Evolutionary conservation across 495 filamentous ascomycete genomes (phyloP), one percentile per base, ranked within the genome.

Genomic region (Amorphotheca resinae): DNA sequence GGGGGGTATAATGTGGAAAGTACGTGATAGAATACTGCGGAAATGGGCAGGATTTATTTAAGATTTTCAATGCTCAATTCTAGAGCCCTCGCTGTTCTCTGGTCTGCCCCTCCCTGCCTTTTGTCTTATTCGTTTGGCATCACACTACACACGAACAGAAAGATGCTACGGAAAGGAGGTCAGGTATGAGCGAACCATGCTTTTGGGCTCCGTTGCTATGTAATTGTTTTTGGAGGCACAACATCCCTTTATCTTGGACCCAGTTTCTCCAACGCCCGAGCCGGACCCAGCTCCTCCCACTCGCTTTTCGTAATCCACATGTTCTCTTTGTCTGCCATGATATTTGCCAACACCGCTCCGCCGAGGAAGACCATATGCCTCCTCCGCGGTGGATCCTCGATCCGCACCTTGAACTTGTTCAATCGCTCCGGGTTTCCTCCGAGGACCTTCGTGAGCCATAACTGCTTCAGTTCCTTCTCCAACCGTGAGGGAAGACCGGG

Each of bases 291-390:
- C 67, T 98, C 91, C 56, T 87, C 69, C 93, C 93, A 98, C 64
- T 98, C 93, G 56, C 82, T 71, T 68, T 94, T 94, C 38, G 81
- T 79, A 41, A 98, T 89, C 91, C 91, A 98, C 91, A 98, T 98
- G 59, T 82, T 80, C 55, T 95, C 84, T 64, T 94, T 94, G 61
- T 96, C 87, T 38, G 91, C 87, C 80, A 98, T 96, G 66, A 98
- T 87, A 60, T 95, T 95, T 47, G 91, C 91, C 41, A 99, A 72
- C 36, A 99, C 93, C 7, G 91, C 93, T 56, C 91, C 91, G 45
- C 91, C 91, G 42, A 96, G 63, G 76, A 99, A 99, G 3, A 96
- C 93, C 91, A 99, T 96, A 64, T 99, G 93, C 59, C 88, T 76
- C 60, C 91, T 76, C 64, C 91, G 74, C 14, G 91, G 91, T 34